Evolutionary conservation across 768 basidiomycete species (phyloP), one percentile per base, ranked within the genome.

Genomic region (Pulveroboletus sp.): DNA sequence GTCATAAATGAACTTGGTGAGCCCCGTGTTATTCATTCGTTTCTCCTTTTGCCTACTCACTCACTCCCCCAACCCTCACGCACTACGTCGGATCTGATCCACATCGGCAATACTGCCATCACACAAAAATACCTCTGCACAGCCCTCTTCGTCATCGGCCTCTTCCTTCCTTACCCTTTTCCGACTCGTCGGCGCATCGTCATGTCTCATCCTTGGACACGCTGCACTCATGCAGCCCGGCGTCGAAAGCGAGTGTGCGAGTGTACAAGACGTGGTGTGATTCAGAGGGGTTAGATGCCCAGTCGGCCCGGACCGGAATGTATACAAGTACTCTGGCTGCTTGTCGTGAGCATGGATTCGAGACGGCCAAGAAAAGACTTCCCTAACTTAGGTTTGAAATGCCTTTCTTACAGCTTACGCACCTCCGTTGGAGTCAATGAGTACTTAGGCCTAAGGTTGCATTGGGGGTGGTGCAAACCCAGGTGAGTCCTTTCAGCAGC

Each of bases 221-320:
- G 95, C 95, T 2, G 79, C 79, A 47, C 53, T 97, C 53, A 82
- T 97, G 53, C 95, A 98, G 69, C 95, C 94, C 2, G 95, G 95
- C 23, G 80, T 97, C 45, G 95, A 98, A 72, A 90, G 87, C 71
- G 93, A 95, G 67, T 97, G 95, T 58, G 83, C 87, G 4, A 62
- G 72, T 35, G 86, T 92, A n/a, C 79, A 87, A 67, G 87, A 87
- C 40, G 62, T 65, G 29, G 86, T 87, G 41, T 85, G 71, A 70
- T 32, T n/a, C n/a, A n/a, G n/a, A n/a, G n/a, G n/a, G 27, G n/a
- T 21, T n/a, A n/a, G n/a, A n/a, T n/a, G n/a, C n/a, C n/a, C n/a
- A n/a, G n/a, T n/a, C n/a, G n/a, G n/a, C n/a, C n/a, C n/a, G n/a
- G n/a, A n/a, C n/a, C n/a, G n/a, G n/a, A n/a, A n/a, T n/a, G n/a